These are phyloP conservation scores for Spergularia marina DNA, from an alignment of 148 eudicot species.

Conservation along the genomic window DNA sequence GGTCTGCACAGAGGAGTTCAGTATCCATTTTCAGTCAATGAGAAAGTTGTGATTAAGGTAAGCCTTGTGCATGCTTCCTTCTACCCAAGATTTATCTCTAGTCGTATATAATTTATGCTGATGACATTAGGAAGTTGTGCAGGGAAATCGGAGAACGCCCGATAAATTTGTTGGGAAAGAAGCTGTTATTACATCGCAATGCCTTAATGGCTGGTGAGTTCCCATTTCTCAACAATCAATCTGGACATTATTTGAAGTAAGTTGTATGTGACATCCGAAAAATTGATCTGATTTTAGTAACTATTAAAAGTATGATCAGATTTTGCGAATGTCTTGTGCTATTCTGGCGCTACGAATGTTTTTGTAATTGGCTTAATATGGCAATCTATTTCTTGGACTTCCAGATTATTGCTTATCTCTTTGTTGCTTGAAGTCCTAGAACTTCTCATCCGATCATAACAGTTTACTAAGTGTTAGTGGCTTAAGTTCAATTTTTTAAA, in stretches of 20 bases:
- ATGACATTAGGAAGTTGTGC: conserved; percentile 25
- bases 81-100: not conserved
- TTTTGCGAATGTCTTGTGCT: not conserved
- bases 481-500: not conserved
- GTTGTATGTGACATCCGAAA: not conserved
- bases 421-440: not conserved
- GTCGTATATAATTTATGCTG: not conserved
- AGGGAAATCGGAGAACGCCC: conserved; percentile 92
- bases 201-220: conserved; percentile 96
- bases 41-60: conserved; percentile 82
- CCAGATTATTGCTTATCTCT: not conserved
- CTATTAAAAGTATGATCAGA: not conserved
- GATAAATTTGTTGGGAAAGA: conserved; percentile 92
- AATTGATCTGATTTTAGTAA: not conserved
- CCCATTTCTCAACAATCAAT: not conserved
- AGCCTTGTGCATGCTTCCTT: conserved; percentile 13
- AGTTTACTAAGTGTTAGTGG: not conserved
- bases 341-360: not conserved
- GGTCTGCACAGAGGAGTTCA: conserved; percentile 56
- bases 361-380: too few species aligned
- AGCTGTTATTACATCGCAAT: conserved; percentile 83
- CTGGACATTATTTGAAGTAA: not conserved
- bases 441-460: not conserved
- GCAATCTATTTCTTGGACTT: not conserved
- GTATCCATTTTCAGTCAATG: conserved; percentile 78